A percentile compares a stretch with the other conserved stretches of the same genome.
Evolutionary conservation across 2,329 filamentous ascomycete genomes (phyloP).

Genomic region (Dactylonectria estremocensis): DNA sequence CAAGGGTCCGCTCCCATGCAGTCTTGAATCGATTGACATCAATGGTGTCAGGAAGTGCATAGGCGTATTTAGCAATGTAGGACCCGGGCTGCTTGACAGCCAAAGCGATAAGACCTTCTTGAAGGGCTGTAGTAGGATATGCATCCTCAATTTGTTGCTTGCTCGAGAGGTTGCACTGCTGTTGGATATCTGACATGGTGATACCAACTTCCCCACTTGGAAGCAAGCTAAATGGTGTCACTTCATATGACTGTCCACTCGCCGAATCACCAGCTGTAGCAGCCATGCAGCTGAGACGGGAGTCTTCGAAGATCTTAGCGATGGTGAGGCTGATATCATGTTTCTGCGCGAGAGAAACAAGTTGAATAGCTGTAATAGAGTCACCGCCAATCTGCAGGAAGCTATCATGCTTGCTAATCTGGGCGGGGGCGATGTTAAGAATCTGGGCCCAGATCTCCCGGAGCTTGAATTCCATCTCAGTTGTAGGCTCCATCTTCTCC

Average conservation of each 20-base stretch:
- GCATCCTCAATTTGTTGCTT: slow-evolving; percentile 10
- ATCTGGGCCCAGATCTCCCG: slow-evolving; percentile 30
- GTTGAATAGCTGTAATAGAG: too few relatives aligned
- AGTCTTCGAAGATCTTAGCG: slow-evolving; percentile 15
- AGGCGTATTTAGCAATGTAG: slow-evolving; percentile 16
- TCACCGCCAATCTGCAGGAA: slow-evolving; percentile 48
- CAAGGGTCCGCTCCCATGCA: slow-evolving; percentile 3
- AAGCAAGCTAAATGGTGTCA: neutral
- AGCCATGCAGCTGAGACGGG: slow-evolving; percentile 1
- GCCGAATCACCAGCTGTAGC: neutral
- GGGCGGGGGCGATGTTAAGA: slow-evolving; percentile 13
- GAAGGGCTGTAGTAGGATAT: slow-evolving; percentile 8
- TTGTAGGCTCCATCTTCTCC: neutral
- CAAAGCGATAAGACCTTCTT: slow-evolving; percentile 16
- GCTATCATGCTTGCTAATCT: slow-evolving; percentile 49
- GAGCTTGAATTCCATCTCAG: neutral
- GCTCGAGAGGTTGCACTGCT: neutral
- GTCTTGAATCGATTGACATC: neutral
- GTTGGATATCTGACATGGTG: neutral
- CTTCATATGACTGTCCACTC: neutral
- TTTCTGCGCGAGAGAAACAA: slow-evolving; percentile 28
- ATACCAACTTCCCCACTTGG: neutral
- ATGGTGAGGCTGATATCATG: slow-evolving; percentile 5
- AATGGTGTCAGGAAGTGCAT: neutral
- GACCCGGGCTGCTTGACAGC: slow-evolving; percentile 15